phyloP scores from a whole-genome alignment of 2,329 filamentous ascomycete species.

The Eurotiales sp. region DNA sequence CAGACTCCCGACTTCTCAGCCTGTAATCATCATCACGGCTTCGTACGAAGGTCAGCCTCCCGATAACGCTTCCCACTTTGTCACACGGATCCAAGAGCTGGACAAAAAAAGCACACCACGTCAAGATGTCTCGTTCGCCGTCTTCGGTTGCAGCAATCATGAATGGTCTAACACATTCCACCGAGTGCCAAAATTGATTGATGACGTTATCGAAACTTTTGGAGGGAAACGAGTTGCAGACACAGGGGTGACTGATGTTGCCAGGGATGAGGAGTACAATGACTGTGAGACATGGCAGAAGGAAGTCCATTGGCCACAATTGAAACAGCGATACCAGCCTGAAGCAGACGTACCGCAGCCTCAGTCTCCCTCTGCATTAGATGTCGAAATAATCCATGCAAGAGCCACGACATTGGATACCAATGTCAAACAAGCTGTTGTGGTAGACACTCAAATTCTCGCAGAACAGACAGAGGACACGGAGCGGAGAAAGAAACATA shows the following conservation, averaged over 20 bases:
- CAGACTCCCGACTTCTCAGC: slow-evolving; percentile 56
- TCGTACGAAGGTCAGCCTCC: slow-evolving; percentile 72
- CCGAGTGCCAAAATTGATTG: slow-evolving; percentile 60
- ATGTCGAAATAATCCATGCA: too few relatives aligned
- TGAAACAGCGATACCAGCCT: too few relatives aligned
- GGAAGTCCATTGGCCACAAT: slow-evolving; percentile 50
- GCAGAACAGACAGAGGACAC: too few relatives aligned
- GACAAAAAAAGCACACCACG: slow-evolving; percentile 50
- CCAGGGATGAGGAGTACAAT: slow-evolving; percentile 62
- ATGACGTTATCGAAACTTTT: slow-evolving; percentile 49
- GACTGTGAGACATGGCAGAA: slow-evolving; percentile 68
- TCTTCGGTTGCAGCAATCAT: slow-evolving; percentile 59
- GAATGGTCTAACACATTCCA: slow-evolving; percentile 60
- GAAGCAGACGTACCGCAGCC: too few relatives aligned
- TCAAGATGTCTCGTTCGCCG: slow-evolving; percentile 59
- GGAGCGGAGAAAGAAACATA: too few relatives aligned
- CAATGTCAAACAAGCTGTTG: too few relatives aligned
- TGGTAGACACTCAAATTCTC: too few relatives aligned
- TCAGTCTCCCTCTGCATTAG: too few relatives aligned
- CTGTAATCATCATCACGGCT: slow-evolving; percentile 64
- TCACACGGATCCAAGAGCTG: slow-evolving; percentile 60
- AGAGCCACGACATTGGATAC: too few relatives aligned
- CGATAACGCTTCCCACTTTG: slow-evolving; percentile 67
- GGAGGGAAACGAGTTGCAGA: slow-evolving; percentile 50
- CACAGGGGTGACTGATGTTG: slow-evolving; percentile 58